A percentile compares a stretch with the other conserved stretches of the same genome.
phyloP scores from a whole-genome alignment of 2,329 filamentous ascomycete genomes.

The Alternaria arbusti region DNA sequence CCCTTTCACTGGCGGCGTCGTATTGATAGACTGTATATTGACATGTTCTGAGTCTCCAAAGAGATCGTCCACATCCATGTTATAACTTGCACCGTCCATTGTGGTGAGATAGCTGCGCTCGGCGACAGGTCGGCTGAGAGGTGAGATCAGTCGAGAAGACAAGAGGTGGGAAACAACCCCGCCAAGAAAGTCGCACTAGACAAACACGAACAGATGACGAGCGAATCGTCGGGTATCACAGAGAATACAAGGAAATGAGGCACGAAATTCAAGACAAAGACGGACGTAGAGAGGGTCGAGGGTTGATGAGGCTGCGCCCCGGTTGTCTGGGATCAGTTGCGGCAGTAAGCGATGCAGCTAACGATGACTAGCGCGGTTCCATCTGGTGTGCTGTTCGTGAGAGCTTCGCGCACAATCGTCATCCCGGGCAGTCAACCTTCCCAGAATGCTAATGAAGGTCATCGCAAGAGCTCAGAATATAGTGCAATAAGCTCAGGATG shows the following conservation, averaged over 20 bases:
- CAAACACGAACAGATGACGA: constrained; percentile 2
- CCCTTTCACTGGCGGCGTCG: constrained; percentile 66
- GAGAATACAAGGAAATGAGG: constrained; percentile 7
- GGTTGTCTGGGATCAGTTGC: constrained; percentile 11
- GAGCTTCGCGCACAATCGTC: constrained; percentile 23
- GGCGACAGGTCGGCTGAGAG: not conserved
- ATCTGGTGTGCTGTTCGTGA: constrained; percentile 26
- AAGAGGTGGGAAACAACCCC: not conserved
- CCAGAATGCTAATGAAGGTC: not conserved
- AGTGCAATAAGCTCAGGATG: not conserved
- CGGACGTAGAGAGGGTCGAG: constrained; percentile 14
- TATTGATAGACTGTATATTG: constrained; percentile 62
- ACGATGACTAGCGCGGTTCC: constrained; percentile 13
- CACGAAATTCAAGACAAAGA: not conserved
- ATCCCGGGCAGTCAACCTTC: not conserved
- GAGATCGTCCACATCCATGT: constrained; percentile 53
- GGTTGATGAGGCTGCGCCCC: constrained; percentile 12
- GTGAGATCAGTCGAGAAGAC: not conserved
- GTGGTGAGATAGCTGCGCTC: constrained; percentile 47
- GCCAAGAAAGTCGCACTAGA: not conserved
- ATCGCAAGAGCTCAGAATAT: not conserved
- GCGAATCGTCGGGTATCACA: constrained; percentile 29
- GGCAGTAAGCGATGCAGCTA: constrained; percentile 16
- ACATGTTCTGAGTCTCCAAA: constrained; percentile 63
- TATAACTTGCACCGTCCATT: constrained; percentile 55